Percentiles rank a stretch among this genome's conserved stretches.
Conservation (phyloP, 371 early-diverging fungal genomes). For the Lichtheimia hyalospora region DNA sequence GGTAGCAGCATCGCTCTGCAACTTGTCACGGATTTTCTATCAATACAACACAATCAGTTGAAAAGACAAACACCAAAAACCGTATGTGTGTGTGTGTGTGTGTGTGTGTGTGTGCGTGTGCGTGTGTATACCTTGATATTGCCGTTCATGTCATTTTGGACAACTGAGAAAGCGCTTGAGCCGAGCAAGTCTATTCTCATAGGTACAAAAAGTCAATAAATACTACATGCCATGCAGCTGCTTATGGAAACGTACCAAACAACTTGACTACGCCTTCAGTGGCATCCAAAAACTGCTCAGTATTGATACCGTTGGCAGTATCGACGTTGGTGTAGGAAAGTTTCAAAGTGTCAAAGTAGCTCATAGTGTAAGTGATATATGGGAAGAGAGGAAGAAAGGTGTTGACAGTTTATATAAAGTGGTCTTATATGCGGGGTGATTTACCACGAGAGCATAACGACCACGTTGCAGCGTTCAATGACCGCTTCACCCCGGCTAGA, state of each 20-base stretch:
- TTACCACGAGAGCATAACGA: too few relatives aligned
- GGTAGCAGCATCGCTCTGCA: constrained; percentile 57
- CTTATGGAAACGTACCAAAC: constrained; percentile 65
- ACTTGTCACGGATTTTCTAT: constrained; percentile 84
- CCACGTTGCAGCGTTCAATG: too few relatives aligned
- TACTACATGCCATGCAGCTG: background rate
- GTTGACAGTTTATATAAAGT: too few relatives aligned
- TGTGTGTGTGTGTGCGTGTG: background rate
- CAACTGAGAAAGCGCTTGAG: constrained; percentile 75
- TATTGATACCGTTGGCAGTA: constrained; percentile 70
- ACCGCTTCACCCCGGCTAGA: too few relatives aligned
- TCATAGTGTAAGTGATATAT: constrained; percentile 32
- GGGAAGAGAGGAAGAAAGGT: too few relatives aligned
- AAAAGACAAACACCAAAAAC: background rate
- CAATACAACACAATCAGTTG: background rate
- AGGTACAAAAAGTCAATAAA: background rate
- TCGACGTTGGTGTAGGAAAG: constrained; percentile 74
- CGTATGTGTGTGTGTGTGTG: background rate
- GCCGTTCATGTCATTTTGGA: constrained; percentile 88
- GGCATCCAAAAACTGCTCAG: constrained; percentile 86
- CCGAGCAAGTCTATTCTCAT: constrained; percentile 62
- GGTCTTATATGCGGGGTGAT: too few relatives aligned
- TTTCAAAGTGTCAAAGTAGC: constrained; percentile 69
- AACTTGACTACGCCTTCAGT: constrained; percentile 78
- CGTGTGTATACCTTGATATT: constrained; percentile 71